Evolutionary conservation across 768 basidiomycete genomes (phyloP).

Genomic region (Boletus speciosus): DNA sequence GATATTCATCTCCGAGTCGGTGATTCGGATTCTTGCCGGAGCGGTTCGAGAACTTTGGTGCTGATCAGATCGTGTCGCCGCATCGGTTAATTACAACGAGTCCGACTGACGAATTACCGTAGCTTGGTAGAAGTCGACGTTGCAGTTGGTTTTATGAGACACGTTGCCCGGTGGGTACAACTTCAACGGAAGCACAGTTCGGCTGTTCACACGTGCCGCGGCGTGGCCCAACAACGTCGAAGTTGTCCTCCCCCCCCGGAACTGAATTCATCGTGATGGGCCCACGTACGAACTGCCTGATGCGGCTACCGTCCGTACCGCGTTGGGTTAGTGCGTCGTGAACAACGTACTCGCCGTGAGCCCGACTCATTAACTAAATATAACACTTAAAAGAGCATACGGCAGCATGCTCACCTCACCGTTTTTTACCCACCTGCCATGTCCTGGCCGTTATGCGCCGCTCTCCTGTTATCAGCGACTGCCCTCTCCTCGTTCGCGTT

Average conservation of each 20-base stretch:
- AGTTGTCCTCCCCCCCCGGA: neutral
- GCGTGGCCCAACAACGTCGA: conserved; percentile 1
- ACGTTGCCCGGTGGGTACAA: neutral
- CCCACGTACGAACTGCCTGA: neutral
- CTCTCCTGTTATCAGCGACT: neutral
- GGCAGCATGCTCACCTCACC: too few species aligned
- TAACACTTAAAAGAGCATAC: neutral
- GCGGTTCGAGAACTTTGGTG: neutral
- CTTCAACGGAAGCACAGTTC: conserved; percentile 1
- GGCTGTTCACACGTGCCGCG: neutral
- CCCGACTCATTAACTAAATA: neutral
- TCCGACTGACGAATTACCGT: neutral
- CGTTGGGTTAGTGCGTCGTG: neutral
- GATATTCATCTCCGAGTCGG: too few species aligned
- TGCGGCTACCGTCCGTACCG: neutral
- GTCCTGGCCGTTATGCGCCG: neutral
- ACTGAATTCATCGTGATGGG: neutral
- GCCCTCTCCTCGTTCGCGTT: neutral
- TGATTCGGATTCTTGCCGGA: neutral
- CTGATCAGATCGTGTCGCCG: neutral
- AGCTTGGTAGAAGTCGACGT: neutral
- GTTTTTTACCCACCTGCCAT: neutral
- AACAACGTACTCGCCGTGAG: neutral
- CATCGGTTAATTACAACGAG: neutral
- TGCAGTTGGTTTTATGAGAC: neutral